Base-by-base conservation (phyloP, 441 rosid genomes). In the Pelargonium fulgidum region DNA sequence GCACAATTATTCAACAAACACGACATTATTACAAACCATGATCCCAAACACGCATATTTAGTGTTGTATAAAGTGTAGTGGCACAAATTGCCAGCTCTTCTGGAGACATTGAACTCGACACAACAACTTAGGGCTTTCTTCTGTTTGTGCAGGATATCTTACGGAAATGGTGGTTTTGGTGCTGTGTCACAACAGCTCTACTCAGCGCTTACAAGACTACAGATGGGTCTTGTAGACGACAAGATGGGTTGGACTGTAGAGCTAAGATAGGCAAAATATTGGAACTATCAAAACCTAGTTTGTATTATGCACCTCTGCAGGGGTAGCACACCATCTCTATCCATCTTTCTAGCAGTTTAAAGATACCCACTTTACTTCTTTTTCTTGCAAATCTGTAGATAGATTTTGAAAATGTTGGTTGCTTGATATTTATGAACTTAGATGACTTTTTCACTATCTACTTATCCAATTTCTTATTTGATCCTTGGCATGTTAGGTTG, bases 221-320 rank as follows among this genome's bases (percentile, higher is more conserved):
- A 91, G 82, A 91, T 93, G 99, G 97, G 97, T 70, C 89, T 88
- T 33, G 78, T 26, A 20, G 92, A 87, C 22, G 96, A 93, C 85
- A 81, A 76, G 73, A 86, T 89, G 99, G 82, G 81, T n/a, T 93
- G 99, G 99, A 91, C 93, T 59, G 47, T 86, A 3, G 85, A 85
- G 84, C 78, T 93, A 67, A 84, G 80, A 64, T 91, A 79, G 75
- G 66, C 50, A 52, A 36, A 22, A 11, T 13, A 10, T 58, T 22
- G 17, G 19, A 41, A 44, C 19, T 20, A 36, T 20, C 33, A 44
- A 17, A 8, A 7, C 62, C 50, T 63, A 10, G 64, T 52, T 20
- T 71, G 56, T 68, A 65, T 54, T 65, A 41, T 68, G 20, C 36
- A 26, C 39, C 14, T 62, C 12, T 56, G 64, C 66, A 7, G 36